Percentiles rank a stretch among this genome's conserved stretches.
phyloP scores from a whole-genome alignment of 129 eudicot genomes.

The Chrysanthemum makinoi region DNA sequence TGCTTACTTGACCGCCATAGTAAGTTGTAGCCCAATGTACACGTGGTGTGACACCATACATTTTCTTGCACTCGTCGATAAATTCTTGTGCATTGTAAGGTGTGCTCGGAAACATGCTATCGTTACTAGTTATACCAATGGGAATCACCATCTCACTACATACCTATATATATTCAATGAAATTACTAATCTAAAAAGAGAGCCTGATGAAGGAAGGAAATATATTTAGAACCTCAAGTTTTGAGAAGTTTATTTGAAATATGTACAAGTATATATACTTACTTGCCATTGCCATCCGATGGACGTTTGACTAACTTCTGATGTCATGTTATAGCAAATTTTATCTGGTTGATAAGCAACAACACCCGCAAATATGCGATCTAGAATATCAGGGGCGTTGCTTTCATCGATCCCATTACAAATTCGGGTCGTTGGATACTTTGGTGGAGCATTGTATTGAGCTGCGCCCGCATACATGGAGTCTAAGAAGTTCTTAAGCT shows the following conservation, averaged over 20 bases:
- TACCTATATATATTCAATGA: conserved; percentile 24
- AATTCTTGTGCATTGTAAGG: conserved; percentile 33
- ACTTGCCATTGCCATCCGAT: conserved; percentile 77
- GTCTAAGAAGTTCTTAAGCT: conserved; percentile 46
- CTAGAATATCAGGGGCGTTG: conserved; percentile 45
- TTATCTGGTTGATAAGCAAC: conserved; percentile 25
- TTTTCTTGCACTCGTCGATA: conserved; percentile 25
- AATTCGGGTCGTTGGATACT: conserved; percentile 42
- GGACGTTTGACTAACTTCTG: conserved; percentile 21
- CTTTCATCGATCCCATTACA: conserved; percentile 59
- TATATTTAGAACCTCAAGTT: too few species aligned
- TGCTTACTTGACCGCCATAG: conserved; percentile 72
- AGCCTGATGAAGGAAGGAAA: too few species aligned
- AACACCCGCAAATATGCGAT: conserved; percentile 50
- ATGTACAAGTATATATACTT: conserved; percentile 23
- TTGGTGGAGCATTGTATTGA: conserved; percentile 58
- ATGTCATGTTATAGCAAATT: conserved; percentile 34
- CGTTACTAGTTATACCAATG: conserved; percentile 45
- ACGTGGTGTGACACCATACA: conserved; percentile 58
- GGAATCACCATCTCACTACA: conserved; percentile 86
- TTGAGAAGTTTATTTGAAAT: background rate
- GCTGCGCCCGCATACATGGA: conserved; percentile 42
- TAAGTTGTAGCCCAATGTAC: conserved; percentile 83
- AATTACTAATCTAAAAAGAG: background rate
- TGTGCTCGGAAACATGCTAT: conserved; percentile 54